phyloP scores from a whole-genome alignment of 2,329 filamentous ascomycete species.

The Bisporella sp. region DNA sequence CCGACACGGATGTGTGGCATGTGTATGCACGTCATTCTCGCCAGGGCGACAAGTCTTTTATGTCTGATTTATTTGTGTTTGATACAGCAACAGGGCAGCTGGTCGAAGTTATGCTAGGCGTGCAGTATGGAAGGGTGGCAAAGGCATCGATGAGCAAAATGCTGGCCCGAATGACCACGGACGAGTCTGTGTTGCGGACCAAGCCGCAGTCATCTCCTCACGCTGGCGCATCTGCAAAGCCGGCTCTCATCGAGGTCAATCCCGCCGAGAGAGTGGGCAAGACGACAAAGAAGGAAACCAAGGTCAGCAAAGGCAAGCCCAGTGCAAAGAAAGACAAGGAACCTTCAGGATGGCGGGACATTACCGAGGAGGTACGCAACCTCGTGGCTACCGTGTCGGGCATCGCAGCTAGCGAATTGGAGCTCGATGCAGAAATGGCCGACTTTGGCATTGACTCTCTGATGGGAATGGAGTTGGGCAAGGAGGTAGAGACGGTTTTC shows the following conservation, averaged over 20 bases:
- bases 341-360: background rate
- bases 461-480: constrained; percentile 39
- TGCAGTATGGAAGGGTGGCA: constrained; percentile 24
- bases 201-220: too few relatives aligned
- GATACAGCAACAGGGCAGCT: constrained; percentile 24
- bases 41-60: constrained; percentile 19
- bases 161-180: constrained; percentile 11
- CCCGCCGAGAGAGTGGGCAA: too few relatives aligned
- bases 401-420: constrained; percentile 31
- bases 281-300: too few relatives aligned
- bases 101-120: constrained; percentile 28
- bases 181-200: too few relatives aligned
- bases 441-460: constrained; percentile 44
- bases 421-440: constrained; percentile 29
- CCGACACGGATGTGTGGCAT: constrained; percentile 17
- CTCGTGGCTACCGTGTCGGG: constrained; percentile 4
- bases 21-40: constrained; percentile 23
- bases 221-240: too few relatives aligned
- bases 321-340: background rate
- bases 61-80: constrained; percentile 31
- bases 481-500: constrained; percentile 35
- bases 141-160: constrained; percentile 26
- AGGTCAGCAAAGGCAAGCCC: constrained; percentile 4
- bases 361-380: background rate
- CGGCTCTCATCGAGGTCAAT: too few relatives aligned